A percentile compares a stretch with the other conserved stretches of the same genome.
phyloP scores from a whole-genome alignment of 2,329 filamentous ascomycete genomes.

The Colletotrichum godetiae region DNA sequence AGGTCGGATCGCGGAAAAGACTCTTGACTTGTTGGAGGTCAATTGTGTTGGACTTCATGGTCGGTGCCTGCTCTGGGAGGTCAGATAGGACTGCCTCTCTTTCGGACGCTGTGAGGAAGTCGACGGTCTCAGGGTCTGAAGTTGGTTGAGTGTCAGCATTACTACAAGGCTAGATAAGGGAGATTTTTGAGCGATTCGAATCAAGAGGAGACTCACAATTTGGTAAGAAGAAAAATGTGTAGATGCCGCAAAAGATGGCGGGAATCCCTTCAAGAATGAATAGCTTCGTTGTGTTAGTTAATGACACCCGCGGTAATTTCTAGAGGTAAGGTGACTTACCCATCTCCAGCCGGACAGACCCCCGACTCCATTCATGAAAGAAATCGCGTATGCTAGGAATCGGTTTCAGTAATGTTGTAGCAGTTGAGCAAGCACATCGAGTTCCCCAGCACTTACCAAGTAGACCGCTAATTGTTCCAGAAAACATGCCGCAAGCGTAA shows the following conservation, averaged over 20 bases:
- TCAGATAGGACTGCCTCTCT: slow-evolving; percentile 36
- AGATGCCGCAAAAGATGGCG: slow-evolving; percentile 39
- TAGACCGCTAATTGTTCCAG: slow-evolving; percentile 45
- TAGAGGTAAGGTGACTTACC: slow-evolving; percentile 15
- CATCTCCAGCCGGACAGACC: slow-evolving; percentile 42
- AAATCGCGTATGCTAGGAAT: slow-evolving; percentile 40
- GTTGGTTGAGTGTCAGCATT: not conserved
- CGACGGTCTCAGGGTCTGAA: slow-evolving; percentile 40
- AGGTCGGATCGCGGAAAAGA: slow-evolving; percentile 38
- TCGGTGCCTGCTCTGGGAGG: slow-evolving; percentile 40
- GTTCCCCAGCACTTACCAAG: slow-evolving; percentile 26
- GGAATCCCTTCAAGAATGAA: slow-evolving; percentile 43
- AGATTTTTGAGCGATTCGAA: no score
- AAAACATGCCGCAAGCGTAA: slow-evolving; percentile 46
- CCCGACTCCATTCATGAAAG: slow-evolving; percentile 41
- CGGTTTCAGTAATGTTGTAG: not conserved
- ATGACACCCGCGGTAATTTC: no score
- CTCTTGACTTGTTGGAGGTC: slow-evolving; percentile 37
- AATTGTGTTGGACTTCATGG: slow-evolving; percentile 38
- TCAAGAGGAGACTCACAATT: slow-evolving; percentile 32
- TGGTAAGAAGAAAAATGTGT: slow-evolving; percentile 40
- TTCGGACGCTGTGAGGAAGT: slow-evolving; percentile 39
- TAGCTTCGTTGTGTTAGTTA: slow-evolving; percentile 22
- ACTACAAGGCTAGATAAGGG: no score
- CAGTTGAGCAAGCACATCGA: no score